Evolutionary conservation across 2,329 filamentous ascomycete species (phyloP), one percentile per base, ranked within the genome.

Genomic region (Beauveria varroae): DNA sequence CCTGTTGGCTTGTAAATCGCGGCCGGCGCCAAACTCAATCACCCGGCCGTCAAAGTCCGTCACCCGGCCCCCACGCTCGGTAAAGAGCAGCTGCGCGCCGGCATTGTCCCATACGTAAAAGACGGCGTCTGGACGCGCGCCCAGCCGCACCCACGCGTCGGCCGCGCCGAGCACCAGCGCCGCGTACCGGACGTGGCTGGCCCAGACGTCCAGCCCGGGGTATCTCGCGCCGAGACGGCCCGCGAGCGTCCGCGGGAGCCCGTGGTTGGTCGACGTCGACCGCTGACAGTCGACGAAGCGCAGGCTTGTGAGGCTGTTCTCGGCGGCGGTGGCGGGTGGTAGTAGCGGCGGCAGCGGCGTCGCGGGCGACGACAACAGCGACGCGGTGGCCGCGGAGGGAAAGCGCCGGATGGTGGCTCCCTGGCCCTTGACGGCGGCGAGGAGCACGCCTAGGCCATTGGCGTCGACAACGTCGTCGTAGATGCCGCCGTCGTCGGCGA

Each of bases 1-100:
- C 41, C 70, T 64, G 54, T 75, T 76, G 22, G 64, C 67, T 50
- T 62, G 65, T 65, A 76, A 52, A 14, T 69, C 67, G 49, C 74
- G 67, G 1, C 74, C 74, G 1, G 68, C 70, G 24, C 70, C 69
- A 65, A 76, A 76, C 43, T 76, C 72, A 3, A 75, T 70, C 1
- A 64, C 58, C 49, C 64, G 65, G 8, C 74, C 74, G 20, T 76
- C 72, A 58, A 76, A 70, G 59, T 85, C 82, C 0, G 81, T 83
- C 51, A 85, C 74, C 61, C 71, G 74, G 22, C 82, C 82, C 1
- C 82, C 82, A 1, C 79, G 72, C 69, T 85, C 82, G 60, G 81
- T 78, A 60, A 83, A 80, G 34, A 85, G 72, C 61, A 85, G 71
- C 76, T 84, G 83, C 1, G 81, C 81, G 6, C 82, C 82, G 0